These are phyloP conservation scores for Tetraselmis chui DNA, from an alignment of 139 green algal genomes.

Conservation along the genomic window DNA sequence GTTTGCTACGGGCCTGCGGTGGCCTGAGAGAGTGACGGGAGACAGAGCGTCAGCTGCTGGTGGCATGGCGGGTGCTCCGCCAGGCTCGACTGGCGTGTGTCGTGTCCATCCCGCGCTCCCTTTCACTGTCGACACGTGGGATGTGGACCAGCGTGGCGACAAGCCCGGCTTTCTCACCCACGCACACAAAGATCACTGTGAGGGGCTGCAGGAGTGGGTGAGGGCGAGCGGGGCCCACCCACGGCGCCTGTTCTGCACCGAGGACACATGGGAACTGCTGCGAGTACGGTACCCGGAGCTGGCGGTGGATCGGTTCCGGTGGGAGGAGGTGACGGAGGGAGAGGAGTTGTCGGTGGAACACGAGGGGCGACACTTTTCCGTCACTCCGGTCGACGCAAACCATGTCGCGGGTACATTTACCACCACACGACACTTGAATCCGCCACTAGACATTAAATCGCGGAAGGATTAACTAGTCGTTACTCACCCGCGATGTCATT, in stretches of 20 bases:
- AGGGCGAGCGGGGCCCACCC: neutral
- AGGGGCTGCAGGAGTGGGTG: constrained; percentile 7
- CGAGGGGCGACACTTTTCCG: constrained; percentile 2
- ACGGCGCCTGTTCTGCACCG: constrained; percentile 18
- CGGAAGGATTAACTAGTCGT: neutral
- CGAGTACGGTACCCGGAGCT: constrained; percentile 7
- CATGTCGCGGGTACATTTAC: too few species aligned
- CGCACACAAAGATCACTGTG: constrained; percentile 30
- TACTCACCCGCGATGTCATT: neutral
- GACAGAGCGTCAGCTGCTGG: too few species aligned
- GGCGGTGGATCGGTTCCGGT: constrained; percentile 11
- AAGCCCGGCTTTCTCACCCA: constrained; percentile 35
- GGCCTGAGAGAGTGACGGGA: too few species aligned
- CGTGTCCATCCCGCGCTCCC: constrained; percentile 13
- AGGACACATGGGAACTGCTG: constrained; percentile 15
- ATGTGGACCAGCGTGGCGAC: too few species aligned
- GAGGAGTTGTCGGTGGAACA: neutral
- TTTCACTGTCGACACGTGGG: constrained; percentile 33
- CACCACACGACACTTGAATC: too few species aligned
- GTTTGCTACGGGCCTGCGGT: too few species aligned
- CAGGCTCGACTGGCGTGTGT: too few species aligned
- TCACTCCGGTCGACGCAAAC: constrained; percentile 22
- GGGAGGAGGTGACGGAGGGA: neutral
- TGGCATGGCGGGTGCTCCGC: too few species aligned
- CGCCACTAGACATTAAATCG: too few species aligned